Percentiles rank a stretch among this genome's conserved stretches.
These are phyloP conservation scores for Periconia macrospinosa DNA, from an alignment of 2,329 filamentous ascomycete genomes.

Conservation along the genomic window DNA sequence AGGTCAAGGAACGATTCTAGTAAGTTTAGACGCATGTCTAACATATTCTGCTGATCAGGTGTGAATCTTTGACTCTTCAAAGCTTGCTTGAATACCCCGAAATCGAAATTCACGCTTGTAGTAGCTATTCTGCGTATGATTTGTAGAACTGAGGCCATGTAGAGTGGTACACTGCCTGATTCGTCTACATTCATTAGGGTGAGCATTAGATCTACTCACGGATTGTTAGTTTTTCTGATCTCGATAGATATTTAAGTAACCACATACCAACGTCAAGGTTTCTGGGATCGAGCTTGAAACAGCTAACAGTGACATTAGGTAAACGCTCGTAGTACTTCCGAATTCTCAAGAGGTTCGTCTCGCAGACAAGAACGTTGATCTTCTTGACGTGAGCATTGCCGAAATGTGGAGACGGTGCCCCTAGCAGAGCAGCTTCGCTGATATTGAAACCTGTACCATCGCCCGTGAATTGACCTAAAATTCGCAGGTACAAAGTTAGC, in stretches of 20 bases:
- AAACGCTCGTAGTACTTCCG: constrained; percentile 19
- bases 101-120: constrained; percentile 56
- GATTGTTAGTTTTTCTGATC: too few relatives aligned
- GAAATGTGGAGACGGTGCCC: constrained; percentile 29
- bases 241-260: too few relatives aligned
- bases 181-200: constrained; percentile 51
- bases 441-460: constrained; percentile 52
- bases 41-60: constrained; percentile 53
- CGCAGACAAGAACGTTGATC: constrained; percentile 23
- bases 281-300: constrained; percentile 51
- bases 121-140: constrained; percentile 61
- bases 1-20: constrained; percentile 66
- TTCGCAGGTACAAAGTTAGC: too few relatives aligned
- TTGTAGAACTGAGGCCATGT: constrained; percentile 48
- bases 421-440: constrained; percentile 61
- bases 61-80: constrained; percentile 19
- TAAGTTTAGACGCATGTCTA: constrained; percentile 63
- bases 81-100: constrained; percentile 35
- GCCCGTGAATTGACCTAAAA: constrained; percentile 48
- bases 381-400: constrained; percentile 13
- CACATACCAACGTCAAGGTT: constrained; percentile 54
- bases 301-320: constrained; percentile 49
- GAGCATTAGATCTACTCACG: too few relatives aligned
- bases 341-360: constrained; percentile 24
- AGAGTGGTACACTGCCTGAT: constrained; percentile 54